Conservation (phyloP, 2,329 filamentous ascomycete species). For the Didymella keratinophila region DNA sequence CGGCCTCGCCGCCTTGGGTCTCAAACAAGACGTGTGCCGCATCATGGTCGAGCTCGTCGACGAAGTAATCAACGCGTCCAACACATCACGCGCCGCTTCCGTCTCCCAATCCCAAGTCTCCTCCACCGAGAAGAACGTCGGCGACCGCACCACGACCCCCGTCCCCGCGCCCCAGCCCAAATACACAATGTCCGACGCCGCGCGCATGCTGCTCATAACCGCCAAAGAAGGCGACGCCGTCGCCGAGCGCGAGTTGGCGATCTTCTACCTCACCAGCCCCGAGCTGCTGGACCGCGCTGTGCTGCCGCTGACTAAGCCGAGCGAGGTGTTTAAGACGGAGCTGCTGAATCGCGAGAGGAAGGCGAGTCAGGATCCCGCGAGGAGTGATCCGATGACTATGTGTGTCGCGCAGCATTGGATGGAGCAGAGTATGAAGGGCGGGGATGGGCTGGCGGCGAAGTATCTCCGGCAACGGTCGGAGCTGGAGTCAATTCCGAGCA, state of each 20-base stretch:
- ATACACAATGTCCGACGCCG: slow-evolving; percentile 80
- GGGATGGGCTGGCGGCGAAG: slow-evolving; percentile 82
- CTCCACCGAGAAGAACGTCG: slow-evolving; percentile 28
- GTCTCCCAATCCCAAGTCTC: slow-evolving; percentile 32
- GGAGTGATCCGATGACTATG: slow-evolving; percentile 87
- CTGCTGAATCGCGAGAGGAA: slow-evolving; percentile 73
- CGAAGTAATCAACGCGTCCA: slow-evolving; percentile 68
- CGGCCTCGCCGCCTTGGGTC: slow-evolving; percentile 82
- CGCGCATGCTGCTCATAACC: slow-evolving; percentile 88
- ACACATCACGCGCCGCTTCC: slow-evolving; percentile 65
- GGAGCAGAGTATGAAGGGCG: slow-evolving; percentile 85
- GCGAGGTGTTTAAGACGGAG: slow-evolving; percentile 89
- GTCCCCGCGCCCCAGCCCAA: slow-evolving; percentile 60
- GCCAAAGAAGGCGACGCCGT: slow-evolving; percentile 90
- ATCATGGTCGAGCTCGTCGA: slow-evolving; percentile 82
- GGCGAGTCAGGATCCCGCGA: slow-evolving; percentile 63
- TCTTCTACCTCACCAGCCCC: slow-evolving; percentile 91
- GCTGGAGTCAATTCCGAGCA: slow-evolving; percentile 65
- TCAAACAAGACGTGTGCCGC: slow-evolving; percentile 87
- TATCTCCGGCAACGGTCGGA: slow-evolving; percentile 78
- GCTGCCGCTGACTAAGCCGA: slow-evolving; percentile 81
- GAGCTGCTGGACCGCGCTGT: slow-evolving; percentile 82
- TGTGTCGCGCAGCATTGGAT: slow-evolving; percentile 98
- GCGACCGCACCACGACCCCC: slow-evolving; percentile 16
- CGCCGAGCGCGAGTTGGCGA: slow-evolving; percentile 89